Conservation (phyloP, 179 eudicot genomes). For the Carnegiea gigantea region DNA sequence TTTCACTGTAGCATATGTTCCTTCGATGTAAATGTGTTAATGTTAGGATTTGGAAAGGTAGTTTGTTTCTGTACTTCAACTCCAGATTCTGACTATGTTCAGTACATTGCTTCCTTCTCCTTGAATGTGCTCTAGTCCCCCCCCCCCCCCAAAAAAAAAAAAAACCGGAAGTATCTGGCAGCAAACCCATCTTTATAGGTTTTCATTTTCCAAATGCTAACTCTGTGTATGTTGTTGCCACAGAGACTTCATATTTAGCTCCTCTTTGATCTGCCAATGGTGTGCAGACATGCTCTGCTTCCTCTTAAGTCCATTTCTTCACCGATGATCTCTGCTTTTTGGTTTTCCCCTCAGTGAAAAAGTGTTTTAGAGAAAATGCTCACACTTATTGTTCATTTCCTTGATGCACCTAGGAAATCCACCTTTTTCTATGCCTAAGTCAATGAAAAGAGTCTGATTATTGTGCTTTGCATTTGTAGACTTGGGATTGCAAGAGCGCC, state of each 20-base stretch:
- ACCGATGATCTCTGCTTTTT: background rate
- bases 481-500: conserved; percentile 90
- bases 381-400: background rate
- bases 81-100: background rate
- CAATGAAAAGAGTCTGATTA: conserved; percentile 9
- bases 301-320: background rate
- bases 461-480: conserved; percentile 37
- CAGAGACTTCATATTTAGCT: no score
- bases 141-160: background rate
- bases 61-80: background rate
- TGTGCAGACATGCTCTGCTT: background rate
- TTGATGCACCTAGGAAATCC: background rate
- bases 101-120: background rate
- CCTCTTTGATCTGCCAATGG: background rate
- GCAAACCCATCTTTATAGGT: background rate
- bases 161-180: background rate
- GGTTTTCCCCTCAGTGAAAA: background rate
- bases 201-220: background rate
- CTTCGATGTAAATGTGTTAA: conserved; percentile 3
- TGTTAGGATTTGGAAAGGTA: background rate
- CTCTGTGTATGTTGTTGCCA: background rate
- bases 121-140: background rate
- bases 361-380: background rate
- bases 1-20: background rate
- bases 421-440: background rate